Percentiles rank a stretch among this genome's conserved stretches.
These are phyloP conservation scores for Talaromyces thailandensis DNA, from an alignment of 495 filamentous ascomycete genomes.

Conservation along the genomic window DNA sequence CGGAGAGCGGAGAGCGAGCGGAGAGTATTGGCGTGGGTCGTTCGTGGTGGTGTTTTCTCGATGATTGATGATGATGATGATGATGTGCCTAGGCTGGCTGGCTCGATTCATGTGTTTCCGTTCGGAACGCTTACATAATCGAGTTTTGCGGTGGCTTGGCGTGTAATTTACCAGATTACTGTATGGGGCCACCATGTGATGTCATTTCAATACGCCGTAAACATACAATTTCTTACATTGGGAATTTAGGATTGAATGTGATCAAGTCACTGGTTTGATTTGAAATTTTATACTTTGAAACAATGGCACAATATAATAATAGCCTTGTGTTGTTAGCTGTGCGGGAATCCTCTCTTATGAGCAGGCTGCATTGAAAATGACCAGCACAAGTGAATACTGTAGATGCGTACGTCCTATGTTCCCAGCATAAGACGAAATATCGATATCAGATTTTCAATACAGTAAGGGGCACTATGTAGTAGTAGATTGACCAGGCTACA, in stretches of 20 bases:
- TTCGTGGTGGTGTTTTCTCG: background rate
- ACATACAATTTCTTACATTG: background rate
- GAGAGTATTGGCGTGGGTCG: background rate
- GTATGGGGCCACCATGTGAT: background rate
- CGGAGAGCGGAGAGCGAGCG: background rate
- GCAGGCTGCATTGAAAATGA: background rate
- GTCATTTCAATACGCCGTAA: slow-evolving; percentile 3
- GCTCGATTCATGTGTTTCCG: background rate
- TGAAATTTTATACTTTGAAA: background rate
- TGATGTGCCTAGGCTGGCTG: background rate
- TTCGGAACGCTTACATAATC: background rate
- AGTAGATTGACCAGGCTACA: background rate
- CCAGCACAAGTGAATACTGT: background rate
- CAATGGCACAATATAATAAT: background rate
- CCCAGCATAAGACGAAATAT: background rate
- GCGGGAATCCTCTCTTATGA: background rate
- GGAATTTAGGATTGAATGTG: background rate
- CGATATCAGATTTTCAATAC: background rate
- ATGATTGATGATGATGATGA: too few species aligned
- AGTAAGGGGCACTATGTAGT: too few species aligned
- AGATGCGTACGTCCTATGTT: background rate
- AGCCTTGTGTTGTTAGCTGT: background rate
- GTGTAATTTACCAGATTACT: background rate
- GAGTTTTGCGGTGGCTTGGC: background rate
- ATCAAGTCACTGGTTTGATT: too few species aligned